A percentile compares a stretch with the other conserved stretches of the same genome.
phyloP scores from a whole-genome alignment of 768 basidiomycete genomes.

The Cyclocybe cylindracea region DNA sequence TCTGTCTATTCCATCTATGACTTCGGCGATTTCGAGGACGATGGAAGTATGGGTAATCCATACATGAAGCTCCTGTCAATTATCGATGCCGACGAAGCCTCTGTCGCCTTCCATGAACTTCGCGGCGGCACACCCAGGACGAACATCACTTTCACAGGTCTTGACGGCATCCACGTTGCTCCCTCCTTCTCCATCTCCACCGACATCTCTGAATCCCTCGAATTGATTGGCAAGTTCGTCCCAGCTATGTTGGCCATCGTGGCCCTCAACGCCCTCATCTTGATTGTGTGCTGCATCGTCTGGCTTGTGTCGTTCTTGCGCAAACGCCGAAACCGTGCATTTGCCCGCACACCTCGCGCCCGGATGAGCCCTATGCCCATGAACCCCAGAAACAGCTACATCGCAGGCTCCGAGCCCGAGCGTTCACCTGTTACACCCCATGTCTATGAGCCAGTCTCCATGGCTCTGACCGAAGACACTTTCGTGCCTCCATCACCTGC shows the following conservation, averaged over 20 bases:
- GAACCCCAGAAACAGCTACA: slow-evolving; percentile 44
- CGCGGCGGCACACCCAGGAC: slow-evolving; percentile 66
- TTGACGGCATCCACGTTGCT: slow-evolving; percentile 40
- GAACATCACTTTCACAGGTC: slow-evolving; percentile 69
- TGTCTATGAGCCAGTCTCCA: slow-evolving; percentile 74
- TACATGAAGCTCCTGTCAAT: slow-evolving; percentile 76
- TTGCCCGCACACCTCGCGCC: slow-evolving; percentile 23
- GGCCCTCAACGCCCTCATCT: slow-evolving; percentile 73
- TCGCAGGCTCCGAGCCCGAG: slow-evolving; percentile 25
- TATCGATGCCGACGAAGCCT: slow-evolving; percentile 68
- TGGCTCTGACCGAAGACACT: slow-evolving; percentile 60
- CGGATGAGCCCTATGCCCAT: slow-evolving; percentile 52
- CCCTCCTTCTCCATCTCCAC: slow-evolving; percentile 57
- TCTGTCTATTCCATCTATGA: slow-evolving; percentile 83
- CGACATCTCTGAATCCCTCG: slow-evolving; percentile 58
- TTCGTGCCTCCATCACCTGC: slow-evolving; percentile 61
- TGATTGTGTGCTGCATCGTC: slow-evolving; percentile 55
- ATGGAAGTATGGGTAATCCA: slow-evolving; percentile 70
- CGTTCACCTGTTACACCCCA: slow-evolving; percentile 31
- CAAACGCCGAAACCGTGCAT: slow-evolving; percentile 36
- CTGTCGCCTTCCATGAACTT: slow-evolving; percentile 63
- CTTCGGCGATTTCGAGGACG: slow-evolving; percentile 74
- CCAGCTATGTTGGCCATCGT: slow-evolving; percentile 77
- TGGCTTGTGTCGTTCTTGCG: slow-evolving; percentile 58
- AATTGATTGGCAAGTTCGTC: slow-evolving; percentile 62